Evolutionary conservation across 2,329 filamentous ascomycete genomes (phyloP), one percentile per base, ranked within the genome.

Genomic region (Akanthomyces dipterigenus): DNA sequence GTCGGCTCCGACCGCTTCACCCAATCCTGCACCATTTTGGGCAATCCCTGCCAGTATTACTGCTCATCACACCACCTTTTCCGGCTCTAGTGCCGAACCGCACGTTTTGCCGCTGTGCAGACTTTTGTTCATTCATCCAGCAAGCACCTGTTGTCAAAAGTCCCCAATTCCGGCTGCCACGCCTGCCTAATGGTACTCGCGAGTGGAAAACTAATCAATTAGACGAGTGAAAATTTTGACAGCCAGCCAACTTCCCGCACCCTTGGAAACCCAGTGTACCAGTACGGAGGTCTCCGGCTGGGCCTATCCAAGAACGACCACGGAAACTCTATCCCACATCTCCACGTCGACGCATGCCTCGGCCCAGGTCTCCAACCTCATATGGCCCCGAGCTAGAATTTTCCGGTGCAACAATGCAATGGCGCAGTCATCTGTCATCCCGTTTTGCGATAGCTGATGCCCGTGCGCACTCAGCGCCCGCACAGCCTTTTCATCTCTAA

Each of bases 221-320:
- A 59, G 16, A 34, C 38, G 38, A 31, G 14, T 3, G 16, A 49
- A 28, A 51, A 42, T 12, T 22, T 50, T 26, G 18, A 49, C 24
- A 18, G 36, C 28, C 11, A 16, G 16, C 38, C 31, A 50, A 28
- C 28, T 14, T 48, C 20, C 34, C 34, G 18, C 18, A 42, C 45
- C 34, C 7, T 42, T 28, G 20, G n/a, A 14, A 28, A 22, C 22
- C 14, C 43, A 40, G 26, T 31, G n/a, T 3, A n/a, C n/a, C n/a
- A n/a, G n/a, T n/a, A 22, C 57, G 57, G 57, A 53, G 6, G 46
- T 60, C 48, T 53, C 57, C 57, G 57, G 48, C 45, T 34, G 5
- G 26, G 22, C 46, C n/a, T 34, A 14, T 40, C 34, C 16, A 31
- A 20, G 6, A 43, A 42, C 24, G 8, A 46, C 16, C 31, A 34